phyloP scores from a whole-genome alignment of 1,139 yeast species.

The Kodamaea sp. region DNA sequence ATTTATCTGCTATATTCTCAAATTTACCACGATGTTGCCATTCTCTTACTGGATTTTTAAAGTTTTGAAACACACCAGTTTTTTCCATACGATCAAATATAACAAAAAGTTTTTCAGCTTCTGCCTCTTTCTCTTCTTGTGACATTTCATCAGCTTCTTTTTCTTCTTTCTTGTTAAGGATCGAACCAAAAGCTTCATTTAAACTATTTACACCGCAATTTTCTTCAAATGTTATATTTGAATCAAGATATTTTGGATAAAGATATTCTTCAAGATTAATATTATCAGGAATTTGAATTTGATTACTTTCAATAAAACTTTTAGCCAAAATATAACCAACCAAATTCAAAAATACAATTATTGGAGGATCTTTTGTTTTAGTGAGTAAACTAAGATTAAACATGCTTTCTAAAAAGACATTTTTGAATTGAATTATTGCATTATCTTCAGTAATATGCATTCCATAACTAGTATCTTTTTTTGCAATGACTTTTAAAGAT shows the following conservation, averaged over 20 bases:
- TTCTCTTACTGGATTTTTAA: constrained; percentile 39
- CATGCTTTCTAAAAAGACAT: constrained; percentile 17
- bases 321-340: constrained; percentile 23
- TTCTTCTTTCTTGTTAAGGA: constrained; percentile 1
- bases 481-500: constrained; percentile 11
- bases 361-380: constrained; percentile 8
- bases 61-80: constrained; percentile 41
- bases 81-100: constrained; percentile 48
- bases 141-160: constrained; percentile 25
- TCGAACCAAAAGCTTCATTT: constrained; percentile 9
- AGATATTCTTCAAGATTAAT: constrained; percentile 16
- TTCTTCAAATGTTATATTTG: too few species aligned
- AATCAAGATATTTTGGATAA: constrained; percentile 9
- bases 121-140: constrained; percentile 51
- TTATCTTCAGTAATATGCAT: constrained; percentile 6
- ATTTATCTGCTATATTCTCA: constrained; percentile 18
- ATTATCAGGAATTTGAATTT: constrained; percentile 15
- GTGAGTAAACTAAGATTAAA: constrained; percentile 16
- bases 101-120: constrained; percentile 49
- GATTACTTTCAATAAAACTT: constrained; percentile 16
- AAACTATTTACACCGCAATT: constrained; percentile 1
- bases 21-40: constrained; percentile 36
- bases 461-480: constrained; percentile 3
- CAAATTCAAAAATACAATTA: constrained; percentile 18
- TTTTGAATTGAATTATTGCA: constrained; percentile 13